Conservation (phyloP, 495 filamentous ascomycete species). For the Amniculicola lignicola region DNA sequence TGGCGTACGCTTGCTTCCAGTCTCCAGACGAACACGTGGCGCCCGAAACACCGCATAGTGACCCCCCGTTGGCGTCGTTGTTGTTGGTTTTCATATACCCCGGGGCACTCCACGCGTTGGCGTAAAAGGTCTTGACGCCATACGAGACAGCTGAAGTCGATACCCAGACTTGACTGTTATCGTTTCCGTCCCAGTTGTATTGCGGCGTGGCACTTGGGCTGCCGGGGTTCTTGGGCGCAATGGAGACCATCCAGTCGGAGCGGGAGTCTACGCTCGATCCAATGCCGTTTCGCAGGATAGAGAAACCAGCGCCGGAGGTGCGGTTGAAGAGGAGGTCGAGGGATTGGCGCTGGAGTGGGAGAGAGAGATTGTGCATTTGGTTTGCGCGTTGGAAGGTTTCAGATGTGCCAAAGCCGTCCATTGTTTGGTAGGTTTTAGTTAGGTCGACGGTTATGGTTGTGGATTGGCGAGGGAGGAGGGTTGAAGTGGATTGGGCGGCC, state of each 20-base stretch:
- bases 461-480: conserved; percentile 3
- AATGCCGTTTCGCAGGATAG: conserved; percentile 32
- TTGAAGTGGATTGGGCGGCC: not conserved
- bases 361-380: conserved; percentile 47
- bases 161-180: conserved; percentile 31
- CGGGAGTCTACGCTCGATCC: conserved; percentile 17
- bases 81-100: conserved; percentile 33
- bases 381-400: conserved; percentile 32
- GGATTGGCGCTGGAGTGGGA: conserved; percentile 34
- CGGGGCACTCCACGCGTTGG: conserved; percentile 30
- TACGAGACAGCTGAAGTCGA: conserved; percentile 22
- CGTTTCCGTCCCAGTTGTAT: conserved; percentile 30
- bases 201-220: conserved; percentile 20
- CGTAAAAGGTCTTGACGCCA: conserved; percentile 25
- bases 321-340: conserved; percentile 33
- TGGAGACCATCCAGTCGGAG: conserved; percentile 48
- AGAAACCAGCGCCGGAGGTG: conserved; percentile 27
- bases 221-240: conserved; percentile 24
- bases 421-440: conserved; percentile 28
- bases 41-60: conserved; percentile 26
- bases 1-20: conserved; percentile 32
- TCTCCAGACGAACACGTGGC: conserved; percentile 22
- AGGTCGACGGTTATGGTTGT: conserved; percentile 28
- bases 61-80: conserved; percentile 28
- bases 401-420: conserved; percentile 28